Evolutionary conservation across 2,329 filamentous ascomycete genomes (phyloP).

Genomic region (Helminthosporium solani): DNA sequence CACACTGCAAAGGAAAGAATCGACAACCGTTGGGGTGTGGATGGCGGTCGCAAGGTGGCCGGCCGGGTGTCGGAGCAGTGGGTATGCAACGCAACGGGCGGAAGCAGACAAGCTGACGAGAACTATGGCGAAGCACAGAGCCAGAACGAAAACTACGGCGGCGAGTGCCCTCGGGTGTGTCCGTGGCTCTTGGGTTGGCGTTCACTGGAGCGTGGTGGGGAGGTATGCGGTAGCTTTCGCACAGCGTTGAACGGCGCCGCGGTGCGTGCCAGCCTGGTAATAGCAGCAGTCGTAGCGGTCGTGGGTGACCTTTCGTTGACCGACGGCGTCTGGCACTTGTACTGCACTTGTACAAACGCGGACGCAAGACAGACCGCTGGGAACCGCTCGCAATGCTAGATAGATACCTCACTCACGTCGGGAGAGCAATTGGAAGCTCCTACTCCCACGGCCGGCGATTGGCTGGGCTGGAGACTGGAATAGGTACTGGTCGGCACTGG

Average conservation of each 20-base stretch:
- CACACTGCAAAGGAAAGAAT: conserved; percentile 8
- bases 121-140: not conserved
- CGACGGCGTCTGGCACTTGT: conserved; percentile 18
- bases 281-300: conserved; percentile 10
- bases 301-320: conserved; percentile 9
- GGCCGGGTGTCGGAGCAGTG: conserved; percentile 8
- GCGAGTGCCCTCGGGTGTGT: conserved; percentile 6
- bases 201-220: not conserved
- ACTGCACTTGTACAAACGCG: no score
- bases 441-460: conserved; percentile 6
- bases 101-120: not conserved
- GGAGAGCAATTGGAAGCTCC: conserved; percentile 21
- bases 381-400: conserved; percentile 17
- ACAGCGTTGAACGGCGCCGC: not conserved
- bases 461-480: no score
- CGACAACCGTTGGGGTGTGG: conserved; percentile 13
- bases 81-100: not conserved
- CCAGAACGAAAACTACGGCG: not conserved
- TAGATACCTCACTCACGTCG: conserved; percentile 1
- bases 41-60: conserved; percentile 6
- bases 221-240: not conserved
- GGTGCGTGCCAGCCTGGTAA: not conserved
- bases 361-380: conserved; percentile 14
- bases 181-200: conserved; percentile 1
- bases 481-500: no score